Conservation (phyloP, 176 grass and related monocot genomes). For the Aegilops umbellulata region DNA sequence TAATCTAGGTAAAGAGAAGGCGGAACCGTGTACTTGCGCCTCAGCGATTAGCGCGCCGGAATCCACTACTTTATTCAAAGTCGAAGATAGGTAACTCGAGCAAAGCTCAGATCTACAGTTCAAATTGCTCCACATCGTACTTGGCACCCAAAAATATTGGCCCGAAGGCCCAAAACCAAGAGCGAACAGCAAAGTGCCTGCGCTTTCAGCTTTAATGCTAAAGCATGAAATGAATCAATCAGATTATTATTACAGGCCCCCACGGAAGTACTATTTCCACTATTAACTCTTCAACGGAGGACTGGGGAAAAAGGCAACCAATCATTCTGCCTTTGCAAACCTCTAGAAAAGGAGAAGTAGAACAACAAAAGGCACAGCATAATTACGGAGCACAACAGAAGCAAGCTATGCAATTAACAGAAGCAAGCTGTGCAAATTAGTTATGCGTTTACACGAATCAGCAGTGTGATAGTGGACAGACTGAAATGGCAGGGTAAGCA, state of each 20-base stretch:
- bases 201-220: slow-evolving; percentile 43
- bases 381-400: background rate
- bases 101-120: slow-evolving; percentile 48
- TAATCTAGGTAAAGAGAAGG: background rate
- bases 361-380: slow-evolving; percentile 23
- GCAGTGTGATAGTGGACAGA: background rate
- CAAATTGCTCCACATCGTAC: slow-evolving; percentile 17
- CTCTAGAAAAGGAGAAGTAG: slow-evolving; percentile 1
- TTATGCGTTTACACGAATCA: background rate
- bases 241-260: slow-evolving; percentile 24
- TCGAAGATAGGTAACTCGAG: background rate
- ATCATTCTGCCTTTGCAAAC: slow-evolving; percentile 33
- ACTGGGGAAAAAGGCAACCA: slow-evolving; percentile 17
- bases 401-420: background rate
- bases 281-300: background rate
- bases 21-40: slow-evolving; percentile 11
- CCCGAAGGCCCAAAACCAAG: background rate
- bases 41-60: background rate
- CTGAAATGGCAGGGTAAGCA: background rate
- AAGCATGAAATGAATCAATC: slow-evolving; percentile 19
- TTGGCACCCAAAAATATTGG: slow-evolving; percentile 25
- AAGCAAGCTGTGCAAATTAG: background rate
- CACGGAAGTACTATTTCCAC: slow-evolving; percentile 18
- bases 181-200: slow-evolving; percentile 32
- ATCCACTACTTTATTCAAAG: background rate